Percentiles rank a stretch among this genome's conserved stretches.
phyloP scores from a whole-genome alignment of 257 asterid species.

The Gardenia jasminoides region DNA sequence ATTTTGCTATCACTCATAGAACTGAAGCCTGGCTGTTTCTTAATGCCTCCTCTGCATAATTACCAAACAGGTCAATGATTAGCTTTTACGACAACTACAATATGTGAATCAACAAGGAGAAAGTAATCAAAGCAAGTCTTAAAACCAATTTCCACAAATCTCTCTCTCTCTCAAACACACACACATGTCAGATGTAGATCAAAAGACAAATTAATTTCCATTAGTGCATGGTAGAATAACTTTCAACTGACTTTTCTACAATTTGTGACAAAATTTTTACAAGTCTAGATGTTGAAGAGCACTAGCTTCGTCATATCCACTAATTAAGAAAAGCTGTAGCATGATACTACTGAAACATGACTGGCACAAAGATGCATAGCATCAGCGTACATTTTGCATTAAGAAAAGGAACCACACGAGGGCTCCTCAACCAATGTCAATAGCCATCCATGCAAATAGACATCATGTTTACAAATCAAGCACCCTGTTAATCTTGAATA shows the following conservation, averaged over 20 bases:
- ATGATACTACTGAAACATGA: neutral
- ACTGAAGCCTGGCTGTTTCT: constrained; percentile 2
- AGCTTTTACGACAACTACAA: neutral
- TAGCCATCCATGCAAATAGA: neutral
- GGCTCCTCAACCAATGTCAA: neutral
- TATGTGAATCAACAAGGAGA: neutral
- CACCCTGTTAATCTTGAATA: neutral
- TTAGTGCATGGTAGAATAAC: neutral
- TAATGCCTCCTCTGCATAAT: constrained; percentile 12
- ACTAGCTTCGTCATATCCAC: neutral
- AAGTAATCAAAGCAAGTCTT: neutral
- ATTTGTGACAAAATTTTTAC: neutral
- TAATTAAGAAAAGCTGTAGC: neutral
- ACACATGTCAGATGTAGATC: neutral
- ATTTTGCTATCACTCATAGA: neutral
- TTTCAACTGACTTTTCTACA: neutral
- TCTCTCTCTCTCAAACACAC: neutral
- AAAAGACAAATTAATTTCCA: neutral
- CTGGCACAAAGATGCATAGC: neutral
- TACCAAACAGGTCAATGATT: neutral
- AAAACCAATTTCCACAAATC: neutral
- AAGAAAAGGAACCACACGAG: neutral
- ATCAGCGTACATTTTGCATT: neutral
- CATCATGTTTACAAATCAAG: neutral
- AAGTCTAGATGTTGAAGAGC: neutral